Evolutionary conservation across 768 basidiomycete genomes (phyloP), one percentile per base, ranked within the genome.

Genomic region (Suillus americanus): DNA sequence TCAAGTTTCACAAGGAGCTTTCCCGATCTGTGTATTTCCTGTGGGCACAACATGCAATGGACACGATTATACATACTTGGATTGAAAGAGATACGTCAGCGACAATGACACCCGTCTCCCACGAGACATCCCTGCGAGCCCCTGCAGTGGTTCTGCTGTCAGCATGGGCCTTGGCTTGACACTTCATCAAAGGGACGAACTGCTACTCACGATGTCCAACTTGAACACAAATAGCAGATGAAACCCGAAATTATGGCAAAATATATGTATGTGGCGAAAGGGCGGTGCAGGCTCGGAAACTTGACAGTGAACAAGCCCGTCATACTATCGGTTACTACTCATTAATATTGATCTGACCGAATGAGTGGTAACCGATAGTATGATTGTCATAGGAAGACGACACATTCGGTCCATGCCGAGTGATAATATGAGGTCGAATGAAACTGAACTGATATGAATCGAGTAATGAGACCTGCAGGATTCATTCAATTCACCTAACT

Each of bases 11-110:
- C 54, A 37, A 37, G 4, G 14, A 35, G 10, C 12, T 35, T n/a
- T 56, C 35, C 55, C 55, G 35, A 56, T 56, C 35, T 37, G 54
- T 55, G n/a, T 37, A 55, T 37, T 55, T 56, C 23, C 25, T 59
- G 38, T 40, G 25, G 25, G 25, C n/a, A 40, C 55, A 23, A 14
- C n/a, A 38, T 38, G 37, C 23, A 37, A 33, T 35, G 16, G 23
- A 54, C 57, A 38, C 28, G 28, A 30, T 30, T 30, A 30, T 3
- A 30, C 30, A 30, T 59, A 41, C 25, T 30, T 41, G 57, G 3
- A 40, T 18, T 38, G 20, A 41, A 25, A 57, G 8, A 38, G 23
- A 38, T 40, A 30, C 53, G 53, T 41, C 57, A 41, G 12, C 12
- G 38, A 28, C 16, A 28, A 12, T 12, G 23, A 53, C 25, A 25